Base-by-base conservation (phyloP, 495 filamentous ascomycete genomes). In the Parathielavia hyrcaniae region DNA sequence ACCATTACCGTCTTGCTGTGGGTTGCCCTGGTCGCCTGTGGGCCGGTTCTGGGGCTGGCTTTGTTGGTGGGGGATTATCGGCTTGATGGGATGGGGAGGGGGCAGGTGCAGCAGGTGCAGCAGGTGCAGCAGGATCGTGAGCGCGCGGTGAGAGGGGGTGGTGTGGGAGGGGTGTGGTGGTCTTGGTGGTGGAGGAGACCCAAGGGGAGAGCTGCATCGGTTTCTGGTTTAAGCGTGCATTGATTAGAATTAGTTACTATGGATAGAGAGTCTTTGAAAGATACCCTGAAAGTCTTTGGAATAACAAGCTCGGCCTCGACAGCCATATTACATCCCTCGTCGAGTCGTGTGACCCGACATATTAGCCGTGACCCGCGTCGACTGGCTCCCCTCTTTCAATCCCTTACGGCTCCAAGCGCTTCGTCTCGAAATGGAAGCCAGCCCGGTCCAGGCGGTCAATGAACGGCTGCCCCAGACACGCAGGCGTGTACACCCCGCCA, bases 391-490 rank as follows among this genome's bases (percentile, higher is more conserved):
- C 14, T 16, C 4, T 19, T 16, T 23, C 4, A 3, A 6, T 26
- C 11, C n/a, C n/a, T 51, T 39, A 57, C 12, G 19, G 9, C 38
- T 58, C 67, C 47, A 77, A 59, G 3, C 70, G 64, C 61, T 73
- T 75, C 45, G 72, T 75, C 68, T 89, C 82, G 53, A 89, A 73
- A 49, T 73, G 80, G 57, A 89, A 82, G 1, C 87, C 87, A 14
- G 75, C 79, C 49, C 78, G 75, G 14, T 81, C 75, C 58, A 92
- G 67, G 43, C 87, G 79, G 64, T 93, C 85, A 56, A 93, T 77
- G 64, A 82, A 91, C 32, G 77, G 75, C 69, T 91, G 86, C 0
- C 90, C 90, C 39, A 96, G 71, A 40, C 82, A 87, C n/a, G 89
- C 87, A n/a, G 90, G 79, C 1, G 90, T 96, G 19, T 90, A 83